Evolutionary conservation across 768 basidiomycete genomes (phyloP).

Genomic region (Coprinopsis cinerea): DNA sequence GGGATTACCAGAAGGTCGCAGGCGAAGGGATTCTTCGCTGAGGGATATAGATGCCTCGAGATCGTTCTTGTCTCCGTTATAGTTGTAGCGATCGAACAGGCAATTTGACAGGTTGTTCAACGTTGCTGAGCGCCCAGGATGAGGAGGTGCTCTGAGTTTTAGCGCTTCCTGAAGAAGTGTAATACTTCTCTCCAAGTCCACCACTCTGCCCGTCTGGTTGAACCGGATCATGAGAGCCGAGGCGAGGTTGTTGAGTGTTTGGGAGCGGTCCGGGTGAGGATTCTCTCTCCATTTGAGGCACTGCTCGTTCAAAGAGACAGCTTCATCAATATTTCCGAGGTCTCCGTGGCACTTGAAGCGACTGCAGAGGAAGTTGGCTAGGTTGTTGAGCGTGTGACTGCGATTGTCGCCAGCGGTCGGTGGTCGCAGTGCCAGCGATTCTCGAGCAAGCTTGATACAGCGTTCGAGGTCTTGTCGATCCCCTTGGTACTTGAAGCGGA

Average conservation of each 20-base stretch:
- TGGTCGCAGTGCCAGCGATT: neutral
- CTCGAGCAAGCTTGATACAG: neutral
- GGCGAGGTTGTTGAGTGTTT: neutral
- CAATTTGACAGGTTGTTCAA: constrained; percentile 14
- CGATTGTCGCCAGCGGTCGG: neutral
- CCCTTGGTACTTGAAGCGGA: neutral
- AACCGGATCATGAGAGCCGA: neutral
- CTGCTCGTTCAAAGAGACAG: neutral
- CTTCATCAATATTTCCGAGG: neutral
- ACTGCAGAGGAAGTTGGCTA: neutral
- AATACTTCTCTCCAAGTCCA: constrained; percentile 13
- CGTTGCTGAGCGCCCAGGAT: constrained; percentile 11
- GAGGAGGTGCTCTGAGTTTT: constrained; percentile 4
- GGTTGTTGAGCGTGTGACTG: neutral
- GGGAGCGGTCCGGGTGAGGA: neutral
- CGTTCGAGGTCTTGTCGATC: neutral
- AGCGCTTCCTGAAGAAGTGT: constrained; percentile 11
- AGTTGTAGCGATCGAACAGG: constrained; percentile 7
- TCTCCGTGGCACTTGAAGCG: neutral
- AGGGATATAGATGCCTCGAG: constrained; percentile 16
- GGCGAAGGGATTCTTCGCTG: constrained; percentile 10
- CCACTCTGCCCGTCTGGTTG: neutral
- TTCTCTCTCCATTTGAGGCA: neutral
- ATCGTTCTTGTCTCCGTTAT: constrained; percentile 1
- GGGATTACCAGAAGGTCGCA: constrained; percentile 12